Evolutionary conservation across 768 basidiomycete species (phyloP), one percentile per base, ranked within the genome.

Genomic region (Suillus fuscotomentosus): DNA sequence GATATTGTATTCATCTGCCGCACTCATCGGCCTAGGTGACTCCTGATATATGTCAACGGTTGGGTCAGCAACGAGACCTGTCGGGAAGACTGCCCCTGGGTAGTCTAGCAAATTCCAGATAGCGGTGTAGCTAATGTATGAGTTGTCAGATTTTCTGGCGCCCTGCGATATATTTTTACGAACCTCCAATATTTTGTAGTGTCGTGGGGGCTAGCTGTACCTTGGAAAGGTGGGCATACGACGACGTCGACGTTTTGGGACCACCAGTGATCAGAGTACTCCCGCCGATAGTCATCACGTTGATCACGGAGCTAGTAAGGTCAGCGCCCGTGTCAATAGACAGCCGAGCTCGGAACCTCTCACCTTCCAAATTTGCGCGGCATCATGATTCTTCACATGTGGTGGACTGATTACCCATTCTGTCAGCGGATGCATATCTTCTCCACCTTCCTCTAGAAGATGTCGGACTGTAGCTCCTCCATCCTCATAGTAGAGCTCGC

Each of bases 91-190:
- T 3, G 75, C 77, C 1, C 76, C 76, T 0, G 82, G 78, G 60
- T 79, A 82, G 69, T 84, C 83, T 15, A 78, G 69, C 17, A 83
- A 67, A 63, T 84, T 84, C 74, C 78, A 81, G 27, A 79, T 67
- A 13, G 72, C 76, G 0, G 82, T 80, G 62, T 81, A 82, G 7
- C 79, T 79, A 50, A 22, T 6, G 27, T 15, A 74, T 66, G 11
- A 79, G 64, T 53, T 82, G 80, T 70, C 71, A 78, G 45, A 77
- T 63, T 11, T 67, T 71, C 1, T 79, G 79, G 65, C 78, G 77
- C 22, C 72, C 72, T 51, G 11, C 17, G 24, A 6, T 15, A 20
- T 24, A 14, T n/a, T 17, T 11, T 3, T 47, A 27, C 70, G 66
- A 51, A 69, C 65, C 61, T 66, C 78, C 80, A 78, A 63, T 79